Evolutionary conservation across 257 asterid genomes (phyloP), one percentile per base, ranked within the genome.

Genomic region (Solanum chiquidenum): DNA sequence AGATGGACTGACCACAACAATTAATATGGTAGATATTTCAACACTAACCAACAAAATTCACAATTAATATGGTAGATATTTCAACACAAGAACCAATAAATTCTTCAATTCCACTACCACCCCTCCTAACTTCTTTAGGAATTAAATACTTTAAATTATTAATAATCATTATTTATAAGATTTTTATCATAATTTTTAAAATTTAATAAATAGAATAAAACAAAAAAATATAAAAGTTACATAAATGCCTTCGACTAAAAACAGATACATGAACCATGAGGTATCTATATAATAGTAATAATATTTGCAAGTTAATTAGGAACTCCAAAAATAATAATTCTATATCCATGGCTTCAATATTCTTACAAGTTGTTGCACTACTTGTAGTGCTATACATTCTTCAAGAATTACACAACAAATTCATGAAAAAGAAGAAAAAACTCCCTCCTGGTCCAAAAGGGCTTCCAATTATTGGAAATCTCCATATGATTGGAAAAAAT

Each of bases 401-500:
- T 68, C 74, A 27, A 27, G 74, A 5, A 68, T 27, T 68, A 68
- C 74, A 12, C 10, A 2, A 68, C 21, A 68, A 68, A 68, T 68
- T 68, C 74, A 68, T 68, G 21, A 68, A 68, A 68, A 27, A 27
- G 37, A 68, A 27, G 75, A 27, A 68, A 27, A 68, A 68, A 12
- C 37, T 27, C 9, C 75, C 37, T 13, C 37, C 37, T 12, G 75
- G 75, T 3, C 75, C 75, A 68, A 68, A 27, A 68, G 75, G 37
- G 5, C 37, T 12, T 27, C 37, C 37, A 68, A 68, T 68, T 27
- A 68, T 68, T 12, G 75, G 75, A 31, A 83, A 84, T 84, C 62
- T 89, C 0, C 86, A 87, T 37, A 27, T 84, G 60, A 13, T 89
- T 31, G 88, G 88, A 8, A 87, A 89, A 80, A 89, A 87, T 29